phyloP scores from a whole-genome alignment of 148 eudicot species.

The Rhododendron ferrugineum region DNA sequence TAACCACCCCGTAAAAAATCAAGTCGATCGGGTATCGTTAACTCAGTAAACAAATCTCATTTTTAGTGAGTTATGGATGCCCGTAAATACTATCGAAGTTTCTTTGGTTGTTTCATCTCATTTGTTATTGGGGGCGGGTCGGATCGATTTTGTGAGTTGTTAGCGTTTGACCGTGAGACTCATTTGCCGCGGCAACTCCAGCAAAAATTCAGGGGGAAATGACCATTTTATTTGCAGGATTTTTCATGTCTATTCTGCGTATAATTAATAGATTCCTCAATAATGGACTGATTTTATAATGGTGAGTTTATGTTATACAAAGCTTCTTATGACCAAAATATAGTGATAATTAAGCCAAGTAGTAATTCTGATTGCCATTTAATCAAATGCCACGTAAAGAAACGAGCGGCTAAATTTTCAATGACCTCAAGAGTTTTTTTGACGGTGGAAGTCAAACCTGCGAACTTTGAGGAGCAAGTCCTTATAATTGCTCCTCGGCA shows the following conservation, averaged over 20 bases:
- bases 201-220: background rate
- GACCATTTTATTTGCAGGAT: background rate
- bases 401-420: background rate
- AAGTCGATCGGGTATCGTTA: too few relatives aligned
- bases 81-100: background rate
- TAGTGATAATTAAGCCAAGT: background rate
- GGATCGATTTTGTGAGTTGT: background rate
- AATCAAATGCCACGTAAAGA: background rate
- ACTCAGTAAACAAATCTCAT: too few relatives aligned
- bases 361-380: background rate
- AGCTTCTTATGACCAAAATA: background rate
- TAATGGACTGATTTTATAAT: background rate
- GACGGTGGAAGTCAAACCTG: background rate
- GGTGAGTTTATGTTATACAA: background rate
- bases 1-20: too few relatives aligned
- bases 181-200: conserved; percentile 3
- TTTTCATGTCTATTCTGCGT: background rate
- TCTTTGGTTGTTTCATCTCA: background rate
- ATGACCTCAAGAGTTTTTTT: background rate
- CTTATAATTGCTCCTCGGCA: background rate
- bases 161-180: background rate
- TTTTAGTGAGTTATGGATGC: too few relatives aligned
- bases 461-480: background rate
- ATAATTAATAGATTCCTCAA: background rate
- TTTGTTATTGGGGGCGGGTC: background rate